A percentile compares a stretch with the other conserved stretches of the same genome.
Evolutionary conservation across 352 stramenopile genomes (phyloP).

Genomic region (Phytophthora cajani): DNA sequence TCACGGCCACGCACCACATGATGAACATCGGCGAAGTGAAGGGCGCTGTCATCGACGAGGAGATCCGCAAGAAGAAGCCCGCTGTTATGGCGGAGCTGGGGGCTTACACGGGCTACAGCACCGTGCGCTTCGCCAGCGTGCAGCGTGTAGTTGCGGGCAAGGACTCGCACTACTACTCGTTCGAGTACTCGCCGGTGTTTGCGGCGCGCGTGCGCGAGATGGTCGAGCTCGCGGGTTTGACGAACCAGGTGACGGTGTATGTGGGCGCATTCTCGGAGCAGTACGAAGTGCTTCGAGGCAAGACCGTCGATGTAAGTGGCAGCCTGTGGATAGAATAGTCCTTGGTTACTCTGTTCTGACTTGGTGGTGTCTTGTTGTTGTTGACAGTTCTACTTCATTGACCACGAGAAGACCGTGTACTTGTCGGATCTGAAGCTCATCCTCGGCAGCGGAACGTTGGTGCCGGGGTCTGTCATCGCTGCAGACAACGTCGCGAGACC

Average conservation of each 20-base stretch:
- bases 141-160: constrained; percentile 42
- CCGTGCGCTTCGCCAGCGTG: constrained; percentile 51
- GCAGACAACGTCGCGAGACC: constrained; percentile 59
- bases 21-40: constrained; percentile 56
- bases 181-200: constrained; percentile 55
- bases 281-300: constrained; percentile 40
- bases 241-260: constrained; percentile 55
- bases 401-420: constrained; percentile 60
- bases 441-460: constrained; percentile 42
- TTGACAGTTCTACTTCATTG: constrained; percentile 52
- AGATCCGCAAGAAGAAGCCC: constrained; percentile 46
- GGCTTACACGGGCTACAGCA: constrained; percentile 58
- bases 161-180: constrained; percentile 56
- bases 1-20: constrained; percentile 43
- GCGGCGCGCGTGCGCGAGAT: constrained; percentile 52
- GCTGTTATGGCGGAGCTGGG: constrained; percentile 53
- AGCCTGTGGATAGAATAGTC: neutral
- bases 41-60: constrained; percentile 47
- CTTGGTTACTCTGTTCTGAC: neutral
- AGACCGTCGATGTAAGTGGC: constrained; percentile 49
- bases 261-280: constrained; percentile 49
- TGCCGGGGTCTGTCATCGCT: constrained; percentile 42
- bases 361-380: neutral
- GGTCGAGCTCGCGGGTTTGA: constrained; percentile 52
- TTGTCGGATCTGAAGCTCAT: constrained; percentile 57